Percentiles rank a stretch among this genome's conserved stretches.
Conservation (phyloP, 148 eudicot genomes). For the Nyssa sinensis region DNA sequence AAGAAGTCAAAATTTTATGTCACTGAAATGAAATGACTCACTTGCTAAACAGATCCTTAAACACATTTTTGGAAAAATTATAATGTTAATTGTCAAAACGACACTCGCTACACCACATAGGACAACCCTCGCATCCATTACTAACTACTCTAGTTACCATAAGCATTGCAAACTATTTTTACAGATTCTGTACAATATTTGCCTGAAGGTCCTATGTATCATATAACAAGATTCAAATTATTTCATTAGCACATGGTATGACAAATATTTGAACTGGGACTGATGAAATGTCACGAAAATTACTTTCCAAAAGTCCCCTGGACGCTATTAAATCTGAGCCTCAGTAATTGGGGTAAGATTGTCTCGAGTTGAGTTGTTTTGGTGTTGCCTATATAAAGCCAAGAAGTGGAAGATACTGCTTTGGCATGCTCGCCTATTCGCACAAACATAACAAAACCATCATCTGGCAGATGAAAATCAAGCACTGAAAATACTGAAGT, state of each 20-base stretch:
- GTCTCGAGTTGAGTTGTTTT: constrained; percentile 2
- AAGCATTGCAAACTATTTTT: not conserved
- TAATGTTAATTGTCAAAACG: too few relatives aligned
- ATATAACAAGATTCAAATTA: not conserved
- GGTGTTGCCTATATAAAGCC: constrained; percentile 87
- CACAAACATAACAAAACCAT: constrained; percentile 39
- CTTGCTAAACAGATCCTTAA: not conserved
- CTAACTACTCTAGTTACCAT: not conserved
- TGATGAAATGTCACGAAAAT: not conserved
- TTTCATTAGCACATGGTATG: not conserved
- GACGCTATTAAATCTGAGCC: not conserved
- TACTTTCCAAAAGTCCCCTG: not conserved
- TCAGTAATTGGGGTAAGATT: not conserved
- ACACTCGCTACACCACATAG: not conserved
- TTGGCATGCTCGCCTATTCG: constrained; percentile 93
- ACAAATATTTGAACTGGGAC: not conserved
- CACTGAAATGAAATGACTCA: not conserved
- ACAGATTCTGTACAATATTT: not conserved
- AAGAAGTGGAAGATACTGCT: constrained; percentile 95
- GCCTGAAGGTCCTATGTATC: not conserved
- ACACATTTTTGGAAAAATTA: not conserved
- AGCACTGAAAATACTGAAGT: constrained; percentile 15
- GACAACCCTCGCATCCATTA: not conserved
- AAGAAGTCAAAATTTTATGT: not conserved
- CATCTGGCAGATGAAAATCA: constrained; percentile 23